Evolutionary conservation across 805 yeast species (phyloP).

Genomic region (Candida hispaniensis): DNA sequence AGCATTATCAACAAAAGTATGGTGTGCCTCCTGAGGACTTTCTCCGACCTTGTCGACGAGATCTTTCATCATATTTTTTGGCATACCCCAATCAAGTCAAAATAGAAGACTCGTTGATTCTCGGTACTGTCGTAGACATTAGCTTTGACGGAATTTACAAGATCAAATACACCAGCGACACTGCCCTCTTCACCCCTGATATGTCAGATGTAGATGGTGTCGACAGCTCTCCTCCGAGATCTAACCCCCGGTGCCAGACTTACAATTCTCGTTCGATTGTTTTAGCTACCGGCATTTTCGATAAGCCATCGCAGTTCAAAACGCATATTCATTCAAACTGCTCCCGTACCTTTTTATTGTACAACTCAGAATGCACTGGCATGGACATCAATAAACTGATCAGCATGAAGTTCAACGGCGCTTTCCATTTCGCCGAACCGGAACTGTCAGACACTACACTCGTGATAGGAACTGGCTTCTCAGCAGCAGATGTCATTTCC

Average conservation of each 20-base stretch:
- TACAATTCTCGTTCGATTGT: constrained; percentile 15
- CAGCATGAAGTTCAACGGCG: constrained; percentile 10
- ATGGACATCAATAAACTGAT: constrained; percentile 11
- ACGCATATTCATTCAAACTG: constrained; percentile 11
- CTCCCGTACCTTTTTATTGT: constrained; percentile 5
- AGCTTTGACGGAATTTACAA: constrained; percentile 4
- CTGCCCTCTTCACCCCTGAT: constrained; percentile 3
- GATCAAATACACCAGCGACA: constrained; percentile 6
- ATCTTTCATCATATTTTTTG: constrained; percentile 25
- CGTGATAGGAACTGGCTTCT: constrained; percentile 28
- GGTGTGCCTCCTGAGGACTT: constrained; percentile 17
- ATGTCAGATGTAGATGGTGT: constrained; percentile 2
- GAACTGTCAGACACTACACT: constrained; percentile 2
- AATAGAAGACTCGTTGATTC: constrained; percentile 18
- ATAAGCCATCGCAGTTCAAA: constrained; percentile 18
- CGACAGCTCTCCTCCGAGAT: too few species aligned
- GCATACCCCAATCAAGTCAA: constrained; percentile 24
- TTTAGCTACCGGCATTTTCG: constrained; percentile 26
- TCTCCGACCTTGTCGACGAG: constrained; percentile 24
- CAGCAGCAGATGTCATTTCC: constrained; percentile 29
- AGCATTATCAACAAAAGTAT: constrained; percentile 19
- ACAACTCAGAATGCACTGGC: constrained; percentile 13
- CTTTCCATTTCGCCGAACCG: constrained; percentile 4
- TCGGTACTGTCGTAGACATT: constrained; percentile 17
- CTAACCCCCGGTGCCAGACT: too few species aligned